Percentiles rank a stretch among this genome's conserved stretches.
phyloP scores from a whole-genome alignment of 257 asterid genomes.

The Ilex aquifolium region DNA sequence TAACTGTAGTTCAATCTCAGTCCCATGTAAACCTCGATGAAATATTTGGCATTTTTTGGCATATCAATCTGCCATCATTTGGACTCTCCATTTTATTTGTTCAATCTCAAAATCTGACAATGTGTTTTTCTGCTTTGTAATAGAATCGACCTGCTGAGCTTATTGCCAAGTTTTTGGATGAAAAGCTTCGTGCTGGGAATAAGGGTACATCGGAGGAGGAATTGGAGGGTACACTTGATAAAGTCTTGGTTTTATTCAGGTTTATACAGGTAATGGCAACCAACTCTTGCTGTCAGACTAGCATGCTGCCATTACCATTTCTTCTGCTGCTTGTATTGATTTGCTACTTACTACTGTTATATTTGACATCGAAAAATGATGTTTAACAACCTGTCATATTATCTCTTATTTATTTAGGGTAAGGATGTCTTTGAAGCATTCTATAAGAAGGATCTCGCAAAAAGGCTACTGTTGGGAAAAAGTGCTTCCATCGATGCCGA shows the following conservation, averaged over 20 bases:
- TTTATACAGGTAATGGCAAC: conserved; percentile 69
- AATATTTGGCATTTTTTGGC: no score
- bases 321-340: no score
- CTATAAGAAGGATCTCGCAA: conserved; percentile 61
- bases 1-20: no score
- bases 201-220: conserved; percentile 99
- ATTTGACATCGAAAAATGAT: background rate
- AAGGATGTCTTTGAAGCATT: conserved; percentile 50
- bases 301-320: background rate
- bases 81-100: background rate
- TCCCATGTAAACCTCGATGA: no score
- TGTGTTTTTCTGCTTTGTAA: conserved; percentile 11
- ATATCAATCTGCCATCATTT: no score
- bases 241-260: conserved; percentile 91
- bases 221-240: conserved; percentile 93
- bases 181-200: conserved; percentile 97
- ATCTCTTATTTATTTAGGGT: conserved; percentile 20
- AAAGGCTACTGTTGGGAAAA: conserved; percentile 84
- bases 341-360: background rate
- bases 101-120: background rate
- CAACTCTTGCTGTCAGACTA: no score
- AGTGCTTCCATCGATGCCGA: conserved; percentile 98
- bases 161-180: conserved; percentile 92
- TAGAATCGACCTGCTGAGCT: conserved; percentile 98
- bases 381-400: background rate